phyloP scores from a whole-genome alignment of 345 rosid species.

The Populus nigra region DNA sequence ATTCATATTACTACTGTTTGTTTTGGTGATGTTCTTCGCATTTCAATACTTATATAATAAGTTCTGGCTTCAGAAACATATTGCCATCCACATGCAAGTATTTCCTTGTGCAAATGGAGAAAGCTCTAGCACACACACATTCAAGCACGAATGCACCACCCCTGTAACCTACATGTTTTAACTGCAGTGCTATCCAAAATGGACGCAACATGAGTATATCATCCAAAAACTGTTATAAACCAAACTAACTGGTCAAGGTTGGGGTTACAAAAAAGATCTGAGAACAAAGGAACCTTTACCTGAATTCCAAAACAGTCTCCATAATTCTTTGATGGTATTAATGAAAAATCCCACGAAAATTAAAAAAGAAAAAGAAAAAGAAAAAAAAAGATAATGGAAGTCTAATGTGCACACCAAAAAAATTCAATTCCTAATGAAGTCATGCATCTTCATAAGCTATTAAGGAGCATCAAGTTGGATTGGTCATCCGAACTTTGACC shows the following conservation, averaged over 20 bases:
- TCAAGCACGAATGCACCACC: neutral
- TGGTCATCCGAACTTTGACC: neutral
- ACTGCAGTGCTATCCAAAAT: neutral
- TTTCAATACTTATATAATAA: neutral
- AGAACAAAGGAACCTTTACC: neutral
- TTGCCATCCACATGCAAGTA: neutral
- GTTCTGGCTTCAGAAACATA: neutral
- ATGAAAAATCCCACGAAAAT: neutral
- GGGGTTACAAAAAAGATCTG: neutral
- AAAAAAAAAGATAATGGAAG: neutral
- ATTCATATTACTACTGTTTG: neutral
- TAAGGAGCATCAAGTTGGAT: neutral
- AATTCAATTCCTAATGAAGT: neutral
- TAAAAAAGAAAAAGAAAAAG: neutral
- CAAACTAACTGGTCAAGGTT: neutral
- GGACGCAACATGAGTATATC: neutral
- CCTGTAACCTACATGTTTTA: neutral
- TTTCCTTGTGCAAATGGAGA: neutral
- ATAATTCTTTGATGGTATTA: neutral
- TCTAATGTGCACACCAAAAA: neutral
- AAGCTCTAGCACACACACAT: neutral
- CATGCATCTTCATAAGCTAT: neutral
- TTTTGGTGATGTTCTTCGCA: neutral
- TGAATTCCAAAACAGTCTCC: neutral
- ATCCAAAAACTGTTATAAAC: neutral